Evolutionary conservation across 164 flowering plant species (phyloP), one percentile per base, ranked within the genome.

Genomic region (Stephania cephalantha): DNA sequence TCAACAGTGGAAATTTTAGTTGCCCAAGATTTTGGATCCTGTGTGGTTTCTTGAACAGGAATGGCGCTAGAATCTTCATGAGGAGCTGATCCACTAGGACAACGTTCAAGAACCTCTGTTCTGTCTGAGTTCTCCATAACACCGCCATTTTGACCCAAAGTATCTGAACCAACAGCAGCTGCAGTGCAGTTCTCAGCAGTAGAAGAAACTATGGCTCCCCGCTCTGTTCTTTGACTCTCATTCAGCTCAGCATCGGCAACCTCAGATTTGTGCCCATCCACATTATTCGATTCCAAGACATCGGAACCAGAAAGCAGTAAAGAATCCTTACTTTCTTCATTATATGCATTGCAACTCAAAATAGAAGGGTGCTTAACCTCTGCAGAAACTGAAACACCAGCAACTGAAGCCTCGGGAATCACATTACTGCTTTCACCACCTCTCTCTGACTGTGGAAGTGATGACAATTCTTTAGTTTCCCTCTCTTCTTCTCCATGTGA

Each of bases 41-140:
- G 74, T 17, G 77, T 84, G 35, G 52, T 50, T 74, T 80, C 86
- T 31, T 74, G 79, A 20, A 53, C 76, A 46, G 78, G 73, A 71
- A 68, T 6, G 52, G 44, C 1, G 9, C 79, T 31, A 53, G 81
- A 45, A 13, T 44, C 83, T 73, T 77, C 73, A 17, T 74, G 70
- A 35, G 75, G 69, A 74, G 82, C 78, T 15, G 78, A 68, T 30
- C 74, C 77, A 69, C 70, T 74, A 75, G 71, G 53, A 55, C 5
- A 42, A 64, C 45, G 70, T n/a, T 79, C 82, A 77, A 46, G 68
- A 48, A 46, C 78, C 61, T 83, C 86, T 69, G 77, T 85, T 68
- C 30, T 75, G 77, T 82, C 86, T 25, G 69, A 61, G 68, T 68
- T 78, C 31, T 81, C 81, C 72, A 78, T 86, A 75, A 70, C 46